Evolutionary conservation across 2,329 filamentous ascomycete genomes (phyloP).

Genomic region (Fusarium sarcochroum): DNA sequence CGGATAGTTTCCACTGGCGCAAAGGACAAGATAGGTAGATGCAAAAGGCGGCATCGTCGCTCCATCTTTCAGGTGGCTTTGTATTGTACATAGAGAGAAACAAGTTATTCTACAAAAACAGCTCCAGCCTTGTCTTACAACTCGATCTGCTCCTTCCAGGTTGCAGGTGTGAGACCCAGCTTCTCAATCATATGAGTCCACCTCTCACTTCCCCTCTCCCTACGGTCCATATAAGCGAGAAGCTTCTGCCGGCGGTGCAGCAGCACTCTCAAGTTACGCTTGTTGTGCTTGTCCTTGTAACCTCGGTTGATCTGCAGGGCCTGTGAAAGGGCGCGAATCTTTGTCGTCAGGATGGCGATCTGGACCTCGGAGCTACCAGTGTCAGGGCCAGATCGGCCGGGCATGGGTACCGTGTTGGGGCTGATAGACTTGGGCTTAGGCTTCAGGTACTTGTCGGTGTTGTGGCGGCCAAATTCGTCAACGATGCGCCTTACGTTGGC

Average conservation of each 20-base stretch:
- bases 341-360: conserved; percentile 92
- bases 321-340: conserved; percentile 86
- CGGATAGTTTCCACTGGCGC: conserved; percentile 52
- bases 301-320: conserved; percentile 77
- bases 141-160: conserved; percentile 89
- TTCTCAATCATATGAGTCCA: conserved; percentile 90
- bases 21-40: conserved; percentile 49
- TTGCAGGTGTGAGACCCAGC: conserved; percentile 87
- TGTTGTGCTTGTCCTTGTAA: conserved; percentile 93
- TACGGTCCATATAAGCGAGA: conserved; percentile 86
- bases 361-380: conserved; percentile 98
- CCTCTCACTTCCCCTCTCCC: conserved; percentile 90
- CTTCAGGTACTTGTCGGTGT: conserved; percentile 80
- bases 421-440: conserved; percentile 69
- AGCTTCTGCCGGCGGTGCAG: conserved; percentile 92
- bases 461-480: conserved; percentile 89
- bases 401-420: conserved; percentile 58
- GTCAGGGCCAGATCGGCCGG: conserved; percentile 82
- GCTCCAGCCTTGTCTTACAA: conserved; percentile 45
- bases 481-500: conserved; percentile 89
- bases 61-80: conserved; percentile 52
- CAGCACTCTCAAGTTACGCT: conserved; percentile 87
- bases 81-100: conserved; percentile 66
- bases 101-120: conserved; percentile 59
- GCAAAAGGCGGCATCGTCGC: conserved; percentile 47